Evolutionary conservation across 805 yeast genomes (phyloP).

Genomic region (Sungouiozyma intestinalis): DNA sequence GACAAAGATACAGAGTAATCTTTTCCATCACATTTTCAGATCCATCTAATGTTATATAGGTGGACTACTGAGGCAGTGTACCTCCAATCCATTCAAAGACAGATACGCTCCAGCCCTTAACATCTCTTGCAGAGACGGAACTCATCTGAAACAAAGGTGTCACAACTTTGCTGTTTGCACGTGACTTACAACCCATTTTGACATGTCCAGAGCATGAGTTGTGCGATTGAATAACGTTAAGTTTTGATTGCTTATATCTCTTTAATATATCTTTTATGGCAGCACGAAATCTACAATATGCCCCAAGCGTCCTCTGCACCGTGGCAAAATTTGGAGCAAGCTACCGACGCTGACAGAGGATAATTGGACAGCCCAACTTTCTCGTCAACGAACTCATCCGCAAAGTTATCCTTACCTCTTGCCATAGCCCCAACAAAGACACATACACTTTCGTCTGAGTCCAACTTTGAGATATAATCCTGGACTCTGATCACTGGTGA

Average conservation of each 20-base stretch:
- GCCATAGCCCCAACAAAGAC: constrained; percentile 99
- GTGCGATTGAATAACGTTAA: too few species aligned
- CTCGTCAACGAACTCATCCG: constrained; percentile 94
- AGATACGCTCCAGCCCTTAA: too few species aligned
- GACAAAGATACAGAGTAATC: too few species aligned
- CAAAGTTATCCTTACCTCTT: constrained; percentile 93
- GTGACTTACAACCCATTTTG: background rate
- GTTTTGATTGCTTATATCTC: too few species aligned
- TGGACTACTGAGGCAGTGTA: background rate
- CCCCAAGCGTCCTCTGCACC: constrained; percentile 99
- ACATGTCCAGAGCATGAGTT: too few species aligned
- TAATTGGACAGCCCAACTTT: constrained; percentile 92
- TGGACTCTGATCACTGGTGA: constrained; percentile 82
- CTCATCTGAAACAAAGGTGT: background rate
- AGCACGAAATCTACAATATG: constrained; percentile 32
- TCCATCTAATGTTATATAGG: background rate
- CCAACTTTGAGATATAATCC: constrained; percentile 72
- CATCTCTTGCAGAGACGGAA: too few species aligned
- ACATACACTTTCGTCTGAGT: constrained; percentile 86
- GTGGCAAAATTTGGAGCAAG: constrained; percentile 96
- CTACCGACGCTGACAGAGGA: constrained; percentile 94
- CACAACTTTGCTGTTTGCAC: background rate
- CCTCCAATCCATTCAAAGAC: too few species aligned
- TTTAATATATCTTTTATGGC: too few species aligned
- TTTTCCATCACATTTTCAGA: background rate